phyloP scores from a whole-genome alignment of 805 yeast species.

The Huiozyma sinensis region DNA sequence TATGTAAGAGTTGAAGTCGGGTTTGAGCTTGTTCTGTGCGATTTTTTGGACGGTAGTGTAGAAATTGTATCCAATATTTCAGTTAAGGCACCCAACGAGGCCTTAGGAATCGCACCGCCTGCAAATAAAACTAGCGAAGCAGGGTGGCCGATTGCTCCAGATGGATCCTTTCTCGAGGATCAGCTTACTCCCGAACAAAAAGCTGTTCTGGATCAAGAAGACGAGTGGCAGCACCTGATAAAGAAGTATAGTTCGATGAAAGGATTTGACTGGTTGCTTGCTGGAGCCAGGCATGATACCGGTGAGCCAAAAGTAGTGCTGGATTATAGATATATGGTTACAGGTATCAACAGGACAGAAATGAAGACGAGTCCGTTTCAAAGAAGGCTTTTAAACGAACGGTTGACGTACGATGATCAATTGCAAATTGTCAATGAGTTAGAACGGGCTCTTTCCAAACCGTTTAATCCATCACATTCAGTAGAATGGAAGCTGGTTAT shows the following conservation, averaged over 20 bases:
- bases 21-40: conserved; percentile 51
- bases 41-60: conserved; percentile 38
- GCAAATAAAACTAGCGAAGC: conserved; percentile 13
- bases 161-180: conserved; percentile 13
- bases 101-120: conserved; percentile 32
- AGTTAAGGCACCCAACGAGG: conserved; percentile 28
- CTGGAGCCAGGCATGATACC: conserved; percentile 38
- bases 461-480: conserved; percentile 32
- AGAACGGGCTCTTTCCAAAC: conserved; percentile 20
- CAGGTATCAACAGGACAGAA: conserved; percentile 42
- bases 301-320: conserved; percentile 40
- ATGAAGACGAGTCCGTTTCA: conserved; percentile 39
- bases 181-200: conserved; percentile 16
- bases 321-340: conserved; percentile 43
- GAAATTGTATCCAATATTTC: conserved; percentile 38
- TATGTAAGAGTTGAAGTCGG: conserved; percentile 49
- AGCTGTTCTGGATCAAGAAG: conserved; percentile 17
- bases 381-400: conserved; percentile 29
- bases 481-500: conserved; percentile 50
- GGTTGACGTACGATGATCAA: conserved; percentile 29
- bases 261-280: conserved; percentile 36
- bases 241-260: conserved; percentile 22
- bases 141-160: conserved; percentile 25
- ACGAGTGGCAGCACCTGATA: conserved; percentile 14
- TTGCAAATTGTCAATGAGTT: conserved; percentile 29